Base-by-base conservation (phyloP, 169 alveolate genomes). In the Plasmodium gonderi region DNA sequence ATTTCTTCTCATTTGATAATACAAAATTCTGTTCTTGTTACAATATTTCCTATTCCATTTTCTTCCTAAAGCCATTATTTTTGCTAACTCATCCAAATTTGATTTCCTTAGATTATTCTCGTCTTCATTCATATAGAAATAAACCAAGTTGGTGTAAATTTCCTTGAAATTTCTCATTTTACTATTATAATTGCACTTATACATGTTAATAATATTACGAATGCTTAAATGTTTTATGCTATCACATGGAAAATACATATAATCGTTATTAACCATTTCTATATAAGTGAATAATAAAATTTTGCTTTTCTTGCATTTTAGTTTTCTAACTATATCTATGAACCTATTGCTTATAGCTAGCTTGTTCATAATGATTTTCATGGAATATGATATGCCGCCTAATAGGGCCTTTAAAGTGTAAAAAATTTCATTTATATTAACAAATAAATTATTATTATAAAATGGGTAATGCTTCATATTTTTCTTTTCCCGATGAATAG, bases 151-250 rank as follows among this genome's bases (percentile, higher is more conserved):
- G 44, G 23, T n/a, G n/a, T 20, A 80, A n/a, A 83, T 72, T 7
- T 14, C n/a, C 20, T 14, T 20, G 54, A 82, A 69, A 31, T 33
- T 49, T 38, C 38, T 81, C 33, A 44, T 31, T 20, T 38, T 26
- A n/a, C 33, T 20, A 47, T 36, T 0, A 83, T 42, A n/a, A 40
- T 44, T 6, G 42, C 29, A 69, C n/a, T 38, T 83, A 26, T 76
- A 83, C 36, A 60, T 60, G 29, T 36, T 72, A 14, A 83, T 69
- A 45, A 83, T 83, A 64, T 83, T 83, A 1, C 44, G 36, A 45
- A 83, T 83, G 64, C 92, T 40, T 33, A 83, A 69, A 29, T 72
- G 64, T 26, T 83, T 83, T 47, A 83, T 60, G 8, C 42, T n/a
- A 47, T 51, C 83, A n/a, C 33, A 17, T 2, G 75, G 85, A 29